phyloP scores from a whole-genome alignment of 208 protist genomes.

The Phytomonas francai region DNA sequence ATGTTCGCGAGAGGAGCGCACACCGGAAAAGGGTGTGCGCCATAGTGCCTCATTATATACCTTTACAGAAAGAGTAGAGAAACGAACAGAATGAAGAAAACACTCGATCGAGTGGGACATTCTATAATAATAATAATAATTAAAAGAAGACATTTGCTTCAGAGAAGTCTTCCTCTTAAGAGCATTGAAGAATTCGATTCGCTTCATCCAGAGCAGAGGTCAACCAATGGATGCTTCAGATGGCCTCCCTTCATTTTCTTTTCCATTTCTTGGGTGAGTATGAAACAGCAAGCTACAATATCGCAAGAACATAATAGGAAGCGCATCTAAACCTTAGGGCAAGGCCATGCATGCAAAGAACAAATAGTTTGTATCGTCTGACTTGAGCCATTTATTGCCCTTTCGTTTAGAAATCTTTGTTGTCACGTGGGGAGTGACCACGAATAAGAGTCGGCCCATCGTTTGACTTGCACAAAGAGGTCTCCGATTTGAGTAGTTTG shows the following conservation, averaged over 20 bases:
- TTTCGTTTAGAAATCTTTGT: not conserved
- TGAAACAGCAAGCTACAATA: not conserved
- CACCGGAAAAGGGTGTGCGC: not conserved
- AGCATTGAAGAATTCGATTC: not conserved
- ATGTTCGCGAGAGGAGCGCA: not conserved
- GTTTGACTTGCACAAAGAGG: constrained; percentile 8
- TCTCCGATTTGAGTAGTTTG: constrained; percentile 28
- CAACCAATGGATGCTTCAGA: not conserved
- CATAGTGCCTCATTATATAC: not conserved
- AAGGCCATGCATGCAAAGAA: not conserved
- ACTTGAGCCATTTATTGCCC: not conserved
- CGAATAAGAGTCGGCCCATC: constrained; percentile 48
- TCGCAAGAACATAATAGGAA: not conserved
- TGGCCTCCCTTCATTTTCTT: not conserved
- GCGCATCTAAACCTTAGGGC: not conserved
- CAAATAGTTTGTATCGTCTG: not conserved
- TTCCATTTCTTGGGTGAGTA: not conserved
- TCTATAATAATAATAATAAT: not conserved
- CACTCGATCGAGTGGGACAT: not conserved
- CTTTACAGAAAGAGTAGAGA: constrained; percentile 10
- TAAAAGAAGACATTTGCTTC: not conserved
- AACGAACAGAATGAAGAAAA: not conserved
- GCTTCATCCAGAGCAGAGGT: not conserved
- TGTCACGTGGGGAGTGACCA: constrained; percentile 46
- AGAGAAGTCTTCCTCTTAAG: not conserved